Conservation (phyloP, 495 filamentous ascomycete species). For the Penicillium parvum region DNA sequence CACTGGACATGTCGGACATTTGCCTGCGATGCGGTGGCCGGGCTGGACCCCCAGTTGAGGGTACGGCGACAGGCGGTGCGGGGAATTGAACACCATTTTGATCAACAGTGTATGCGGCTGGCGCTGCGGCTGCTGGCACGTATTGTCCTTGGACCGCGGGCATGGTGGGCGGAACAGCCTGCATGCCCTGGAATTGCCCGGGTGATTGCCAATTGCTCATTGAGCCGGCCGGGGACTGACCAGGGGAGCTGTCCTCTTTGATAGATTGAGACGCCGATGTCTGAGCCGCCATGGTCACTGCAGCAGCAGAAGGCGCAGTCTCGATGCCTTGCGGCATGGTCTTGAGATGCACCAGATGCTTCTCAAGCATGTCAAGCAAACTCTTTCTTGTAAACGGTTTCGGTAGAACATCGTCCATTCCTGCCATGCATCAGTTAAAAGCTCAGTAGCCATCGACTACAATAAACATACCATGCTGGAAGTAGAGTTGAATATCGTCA, state of each 20-base stretch:
- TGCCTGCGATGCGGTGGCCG: constrained; percentile 55
- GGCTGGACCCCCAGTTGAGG: constrained; percentile 34
- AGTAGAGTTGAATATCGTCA: constrained; percentile 96
- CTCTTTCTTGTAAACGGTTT: constrained; percentile 98
- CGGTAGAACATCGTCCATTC: constrained; percentile 98
- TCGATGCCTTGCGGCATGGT: constrained; percentile 55
- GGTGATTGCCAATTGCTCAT: constrained; percentile 72
- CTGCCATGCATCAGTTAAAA: constrained; percentile 40
- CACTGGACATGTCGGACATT: constrained; percentile 62
- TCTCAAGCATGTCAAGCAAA: constrained; percentile 84
- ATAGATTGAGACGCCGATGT: constrained; percentile 56
- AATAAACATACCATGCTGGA: constrained; percentile 77
- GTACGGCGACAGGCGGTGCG: constrained; percentile 45
- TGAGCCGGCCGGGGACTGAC: constrained; percentile 66
- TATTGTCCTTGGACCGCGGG: constrained; percentile 50
- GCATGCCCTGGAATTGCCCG: constrained; percentile 59
- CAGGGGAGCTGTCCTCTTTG: constrained; percentile 81
- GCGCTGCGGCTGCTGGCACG: constrained; percentile 39
- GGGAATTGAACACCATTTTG: constrained; percentile 50
- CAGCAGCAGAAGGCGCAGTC: constrained; percentile 39
- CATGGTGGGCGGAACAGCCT: constrained; percentile 50
- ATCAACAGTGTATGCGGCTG: constrained; percentile 46
- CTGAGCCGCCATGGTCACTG: constrained; percentile 48
- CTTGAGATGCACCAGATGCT: constrained; percentile 78
- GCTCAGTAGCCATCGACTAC: constrained; percentile 7